phyloP scores from a whole-genome alignment of 2,329 filamentous ascomycete species.

The Pleochaeta shiraiana region DNA sequence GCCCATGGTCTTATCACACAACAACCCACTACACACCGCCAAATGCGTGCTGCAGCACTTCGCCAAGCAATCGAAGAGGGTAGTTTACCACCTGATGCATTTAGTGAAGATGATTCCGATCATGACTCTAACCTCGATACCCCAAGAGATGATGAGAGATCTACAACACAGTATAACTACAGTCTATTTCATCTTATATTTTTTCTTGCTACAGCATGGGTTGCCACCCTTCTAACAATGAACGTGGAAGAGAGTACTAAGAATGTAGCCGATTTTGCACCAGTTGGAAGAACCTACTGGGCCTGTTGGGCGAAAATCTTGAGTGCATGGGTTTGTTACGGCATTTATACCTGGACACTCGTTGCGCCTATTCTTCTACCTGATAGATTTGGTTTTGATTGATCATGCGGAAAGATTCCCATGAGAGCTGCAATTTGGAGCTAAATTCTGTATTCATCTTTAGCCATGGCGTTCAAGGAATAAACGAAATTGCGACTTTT shows the following conservation, averaged over 20 bases:
- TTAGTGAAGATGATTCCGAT: constrained; percentile 50
- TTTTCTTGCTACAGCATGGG: constrained; percentile 89
- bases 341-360: constrained; percentile 81
- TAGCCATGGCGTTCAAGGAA: too few species aligned
- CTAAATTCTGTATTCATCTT: too few species aligned
- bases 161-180: constrained; percentile 89
- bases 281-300: constrained; percentile 88
- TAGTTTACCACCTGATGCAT: constrained; percentile 71
- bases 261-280: constrained; percentile 60
- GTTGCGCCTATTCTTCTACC: constrained; percentile 70
- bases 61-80: constrained; percentile 84
- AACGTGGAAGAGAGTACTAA: constrained; percentile 44
- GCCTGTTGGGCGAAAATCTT: constrained; percentile 99
- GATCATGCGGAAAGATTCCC: not conserved
- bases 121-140: constrained; percentile 37
- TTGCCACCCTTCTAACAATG: constrained; percentile 73
- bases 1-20: constrained; percentile 79
- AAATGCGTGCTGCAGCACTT: constrained; percentile 84
- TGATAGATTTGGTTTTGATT: constrained; percentile 53
- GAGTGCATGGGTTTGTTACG: constrained; percentile 91
- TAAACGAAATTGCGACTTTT: too few species aligned
- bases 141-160: constrained; percentile 69
- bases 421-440: too few species aligned
- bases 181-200: constrained; percentile 94
- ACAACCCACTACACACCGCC: constrained; percentile 55